Percentiles rank a stretch among this genome's conserved stretches.
These are phyloP conservation scores for Przewalskia tangutica DNA, from an alignment of 257 asterid species.

Conservation along the genomic window DNA sequence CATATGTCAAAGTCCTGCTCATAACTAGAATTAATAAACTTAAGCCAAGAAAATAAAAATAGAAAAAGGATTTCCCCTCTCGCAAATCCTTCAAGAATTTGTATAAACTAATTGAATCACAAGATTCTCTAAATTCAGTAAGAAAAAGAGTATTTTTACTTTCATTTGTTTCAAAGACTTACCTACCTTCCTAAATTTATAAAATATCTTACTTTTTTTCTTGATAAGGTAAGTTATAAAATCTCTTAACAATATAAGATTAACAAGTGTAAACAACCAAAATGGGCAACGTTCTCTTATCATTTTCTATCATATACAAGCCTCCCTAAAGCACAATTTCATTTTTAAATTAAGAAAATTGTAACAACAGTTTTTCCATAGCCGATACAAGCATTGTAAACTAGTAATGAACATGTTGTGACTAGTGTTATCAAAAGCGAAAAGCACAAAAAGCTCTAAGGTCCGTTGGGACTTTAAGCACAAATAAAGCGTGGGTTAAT, in stretches of 20 bases:
- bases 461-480: no score
- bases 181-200: background rate
- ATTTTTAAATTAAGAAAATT: background rate
- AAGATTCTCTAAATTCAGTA: background rate
- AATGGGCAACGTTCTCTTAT: background rate
- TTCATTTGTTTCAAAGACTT: background rate
- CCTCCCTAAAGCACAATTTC: background rate
- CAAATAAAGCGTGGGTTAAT: no score
- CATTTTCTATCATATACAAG: background rate
- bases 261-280: background rate
- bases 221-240: background rate
- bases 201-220: background rate
- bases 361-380: background rate
- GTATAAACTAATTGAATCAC: background rate
- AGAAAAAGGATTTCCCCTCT: background rate
- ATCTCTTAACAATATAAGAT: background rate
- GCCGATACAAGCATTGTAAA: background rate
- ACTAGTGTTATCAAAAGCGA: background rate
- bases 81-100: background rate
- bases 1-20: background rate
- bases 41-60: background rate
- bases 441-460: no score
- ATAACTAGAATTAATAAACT: background rate
- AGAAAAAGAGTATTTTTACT: background rate
- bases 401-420: background rate